Base-by-base conservation (phyloP, 2,329 filamentous ascomycete species). In the Phyllosticta capitalensis region DNA sequence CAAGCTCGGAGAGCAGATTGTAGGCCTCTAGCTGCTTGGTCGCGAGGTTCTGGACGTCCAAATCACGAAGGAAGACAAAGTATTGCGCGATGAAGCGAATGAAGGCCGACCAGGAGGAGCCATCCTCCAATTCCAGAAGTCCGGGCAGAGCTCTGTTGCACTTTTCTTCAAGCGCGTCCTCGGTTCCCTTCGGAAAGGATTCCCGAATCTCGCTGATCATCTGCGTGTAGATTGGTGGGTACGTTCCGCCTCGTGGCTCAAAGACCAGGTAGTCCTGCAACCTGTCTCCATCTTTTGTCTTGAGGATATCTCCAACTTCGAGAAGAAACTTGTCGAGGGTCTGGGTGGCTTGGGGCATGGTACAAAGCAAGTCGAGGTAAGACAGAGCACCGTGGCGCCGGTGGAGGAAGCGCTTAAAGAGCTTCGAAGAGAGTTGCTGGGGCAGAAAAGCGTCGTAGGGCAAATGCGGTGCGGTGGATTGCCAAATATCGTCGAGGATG, bases 51-150 rank as follows among this genome's bases (percentile, higher is more conserved):
- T 85, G 82, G 55, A 88, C 85, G 66, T 95, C 81, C 30, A 92
- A 85, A 67, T 95, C 89, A 59, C 91, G 79, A 78, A 92, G 83
- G 66, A 92, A 95, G 52, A 82, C 78, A 64, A 96, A 79, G 68
- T 95, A 96, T 55, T 90, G 84, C 66, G 84, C 87, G 71, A 95
- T 83, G 68, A 96, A 95, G 2, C 84, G 81, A 55, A 87, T 78
- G 69, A 96, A 90, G 1, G 87, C 83, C 0, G 84, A 83, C 90
- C 90, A 95, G 0, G 81, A 79, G 7, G 86, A 84, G 1, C 84
- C 86, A 56, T 88, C 83, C 0, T 60, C 58, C 21, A 60, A 55
- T 49, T 60, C 58, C 21, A 52, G 58, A 28, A 60, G 60, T 30
- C 86, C 80, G 0, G 86, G 85, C 1, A 92, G 78, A 10, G 81